Evolutionary conservation across 805 yeast genomes (phyloP), one percentile per base, ranked within the genome.

Genomic region (Cyberlindnera misumaiensis): DNA sequence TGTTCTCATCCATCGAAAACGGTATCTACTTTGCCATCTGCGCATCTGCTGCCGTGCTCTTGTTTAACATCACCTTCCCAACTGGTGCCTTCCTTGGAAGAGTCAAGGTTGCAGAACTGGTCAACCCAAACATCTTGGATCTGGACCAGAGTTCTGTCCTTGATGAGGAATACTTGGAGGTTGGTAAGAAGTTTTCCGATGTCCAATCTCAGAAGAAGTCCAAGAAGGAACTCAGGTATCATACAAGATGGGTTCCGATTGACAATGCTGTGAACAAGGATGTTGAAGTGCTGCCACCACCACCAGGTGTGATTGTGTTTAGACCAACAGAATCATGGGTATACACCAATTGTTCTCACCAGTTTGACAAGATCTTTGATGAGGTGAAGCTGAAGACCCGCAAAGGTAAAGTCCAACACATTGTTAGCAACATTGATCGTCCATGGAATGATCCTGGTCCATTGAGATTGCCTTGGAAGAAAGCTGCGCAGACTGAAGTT

Each of bases 381-480:
- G 79, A 80, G 48, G 79, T 83, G 28, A 78, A 77, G 56, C 58
- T 63, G 31, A 40, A 55, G 9, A 84, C 95, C 2, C 72, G 72
- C 49, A 73, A 83, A 37, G 88, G 88, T 22, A 67, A 70, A 37
- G 47, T 64, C n/a, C 46, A 57, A 8, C 48, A 45, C 6, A 52
- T 48, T n/a, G 45, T 55, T 35, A 59, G 50, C 40, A 54, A 66
- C 49, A 48, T 66, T 41, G 80, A 81, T 40, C 73, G 88, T 46
- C 89, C 95, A 14, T 89, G 96, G 95, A 88, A 88, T 56, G 90
- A 88, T 53, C 88, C 88, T 13, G 94, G 94, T 46, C 84, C 77
- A 26, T 63, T 67, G 26, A 44, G 44, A 3, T 54, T 58, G 15
- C 52, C 51, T 32, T 47, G 50, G 43, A 48, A 42, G 25, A 46